A percentile compares a stretch with the other conserved stretches of the same genome.
These are phyloP conservation scores for Syzygium syzygioides DNA, from an alignment of 441 rosid species.

Conservation along the genomic window DNA sequence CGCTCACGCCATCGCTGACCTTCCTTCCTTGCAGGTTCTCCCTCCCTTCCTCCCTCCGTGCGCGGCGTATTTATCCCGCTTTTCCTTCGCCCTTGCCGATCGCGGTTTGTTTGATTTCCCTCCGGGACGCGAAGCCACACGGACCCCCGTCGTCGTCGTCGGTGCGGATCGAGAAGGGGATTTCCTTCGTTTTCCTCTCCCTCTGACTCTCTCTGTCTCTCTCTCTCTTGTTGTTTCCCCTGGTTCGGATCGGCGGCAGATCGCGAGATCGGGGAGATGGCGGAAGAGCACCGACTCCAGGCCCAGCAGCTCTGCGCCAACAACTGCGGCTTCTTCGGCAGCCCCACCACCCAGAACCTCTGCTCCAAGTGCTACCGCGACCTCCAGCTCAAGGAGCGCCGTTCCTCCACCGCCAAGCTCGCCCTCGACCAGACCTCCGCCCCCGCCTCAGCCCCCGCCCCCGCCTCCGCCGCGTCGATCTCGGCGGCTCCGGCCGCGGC, in stretches of 20 bases:
- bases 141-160: neutral
- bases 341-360: constrained; percentile 49
- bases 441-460: constrained; percentile 22
- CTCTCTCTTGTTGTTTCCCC: neutral
- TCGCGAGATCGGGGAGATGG: constrained; percentile 27
- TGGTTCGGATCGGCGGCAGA: neutral
- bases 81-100: neutral
- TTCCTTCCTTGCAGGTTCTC: neutral
- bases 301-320: constrained; percentile 50
- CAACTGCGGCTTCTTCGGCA: constrained; percentile 51
- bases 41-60: too few relatives aligned
- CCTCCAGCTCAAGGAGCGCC: constrained; percentile 40
- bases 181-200: too few relatives aligned
- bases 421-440: constrained; percentile 33
- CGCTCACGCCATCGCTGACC: neutral
- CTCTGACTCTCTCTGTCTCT: neutral
- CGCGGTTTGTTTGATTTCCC: neutral
- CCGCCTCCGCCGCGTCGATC: neutral
- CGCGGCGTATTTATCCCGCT: neutral
- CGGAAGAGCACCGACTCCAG: constrained; percentile 66
- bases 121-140: neutral
- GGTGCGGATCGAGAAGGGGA: neutral
- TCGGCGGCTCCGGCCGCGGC: neutral
- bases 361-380: constrained; percentile 47
- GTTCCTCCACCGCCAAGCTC: constrained; percentile 19